Evolutionary conservation across 2,329 filamentous ascomycete species (phyloP).

Genomic region (Exophiala xenobiotica): DNA sequence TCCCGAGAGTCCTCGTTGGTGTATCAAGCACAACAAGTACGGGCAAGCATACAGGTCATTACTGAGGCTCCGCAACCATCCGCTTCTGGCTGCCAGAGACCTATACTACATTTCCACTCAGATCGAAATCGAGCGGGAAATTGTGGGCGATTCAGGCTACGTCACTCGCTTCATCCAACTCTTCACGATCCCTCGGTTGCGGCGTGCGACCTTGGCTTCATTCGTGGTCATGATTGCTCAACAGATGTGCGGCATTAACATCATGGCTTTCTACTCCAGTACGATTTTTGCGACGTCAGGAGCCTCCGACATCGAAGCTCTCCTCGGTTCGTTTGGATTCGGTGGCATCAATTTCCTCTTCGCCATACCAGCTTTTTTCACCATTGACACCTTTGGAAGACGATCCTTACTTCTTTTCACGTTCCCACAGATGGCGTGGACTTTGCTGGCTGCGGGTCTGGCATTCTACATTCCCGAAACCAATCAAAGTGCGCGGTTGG

Average conservation of each 20-base stretch:
- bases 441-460: constrained; percentile 53
- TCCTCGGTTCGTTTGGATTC: constrained; percentile 64
- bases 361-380: constrained; percentile 56
- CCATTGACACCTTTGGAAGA: constrained; percentile 66
- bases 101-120: constrained; percentile 42
- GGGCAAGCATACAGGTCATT: constrained; percentile 34
- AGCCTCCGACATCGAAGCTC: constrained; percentile 54
- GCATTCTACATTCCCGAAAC: constrained; percentile 50
- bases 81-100: constrained; percentile 34
- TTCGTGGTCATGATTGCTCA: constrained; percentile 33
- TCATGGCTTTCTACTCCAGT: constrained; percentile 50
- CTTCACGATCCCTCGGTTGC: constrained; percentile 47
- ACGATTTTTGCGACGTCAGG: constrained; percentile 57
- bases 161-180: constrained; percentile 48
- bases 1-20: constrained; percentile 33
- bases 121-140: constrained; percentile 30
- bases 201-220: constrained; percentile 40
- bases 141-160: constrained; percentile 41
- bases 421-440: constrained; percentile 61
- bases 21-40: constrained; percentile 34
- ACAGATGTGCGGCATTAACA: constrained; percentile 35
- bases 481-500: constrained; percentile 36
- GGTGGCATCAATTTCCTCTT: constrained; percentile 65
- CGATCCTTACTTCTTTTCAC: constrained; percentile 63
- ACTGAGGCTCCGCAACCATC: constrained; percentile 32